Base-by-base conservation (phyloP, 2,329 filamentous ascomycete genomes). In the Curvularia hawaiiensis region DNA sequence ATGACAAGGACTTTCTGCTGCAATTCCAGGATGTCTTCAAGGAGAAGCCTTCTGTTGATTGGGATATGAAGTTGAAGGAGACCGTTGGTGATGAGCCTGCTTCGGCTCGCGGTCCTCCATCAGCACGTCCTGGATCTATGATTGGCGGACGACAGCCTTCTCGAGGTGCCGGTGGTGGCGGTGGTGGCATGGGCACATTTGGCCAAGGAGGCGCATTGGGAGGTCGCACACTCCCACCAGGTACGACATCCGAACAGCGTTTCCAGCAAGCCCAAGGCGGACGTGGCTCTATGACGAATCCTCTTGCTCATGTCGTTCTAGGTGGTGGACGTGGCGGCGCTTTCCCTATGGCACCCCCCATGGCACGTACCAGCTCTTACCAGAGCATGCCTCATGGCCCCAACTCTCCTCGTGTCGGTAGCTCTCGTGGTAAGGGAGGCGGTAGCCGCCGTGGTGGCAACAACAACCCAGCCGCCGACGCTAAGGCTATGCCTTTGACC, bases 1-100 rank as follows among this genome's bases (percentile, higher is more conserved):
- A 99, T 78, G 92, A 98, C 79, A 91, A 93, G 70, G 89, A 90
- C 69, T 99, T 99, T 83, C 82, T 99, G 79, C 84, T 99, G 30
- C 95, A 99, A 75, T 99, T 99, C 84, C 91, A 97, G 80, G 86
- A 86, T 68, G 92, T 97, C 20, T 99, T 97, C 80, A 96, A 92
- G 62, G 95, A 99, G 82, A 96, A 97, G 80, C 95, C 95, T 14
- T 96, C 92, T 0, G 78, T 93, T 43, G 94, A 98, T 73, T 99
- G 97, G 86, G 90, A 96, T 73, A 84, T 89, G 64, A 93, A 95
- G 72, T 88, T 99, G 60, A 84, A 94, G 84, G 88, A 90, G 79
- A 83, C 89, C 81, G 77, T 99, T 65, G 94, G 94, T 56, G 93
- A 97, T 64, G 87, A 90, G 56, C 84, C 85, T 58, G 82, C 85